phyloP scores from a whole-genome alignment of 495 filamentous ascomycete genomes.

The Achaetomiella virescens region DNA sequence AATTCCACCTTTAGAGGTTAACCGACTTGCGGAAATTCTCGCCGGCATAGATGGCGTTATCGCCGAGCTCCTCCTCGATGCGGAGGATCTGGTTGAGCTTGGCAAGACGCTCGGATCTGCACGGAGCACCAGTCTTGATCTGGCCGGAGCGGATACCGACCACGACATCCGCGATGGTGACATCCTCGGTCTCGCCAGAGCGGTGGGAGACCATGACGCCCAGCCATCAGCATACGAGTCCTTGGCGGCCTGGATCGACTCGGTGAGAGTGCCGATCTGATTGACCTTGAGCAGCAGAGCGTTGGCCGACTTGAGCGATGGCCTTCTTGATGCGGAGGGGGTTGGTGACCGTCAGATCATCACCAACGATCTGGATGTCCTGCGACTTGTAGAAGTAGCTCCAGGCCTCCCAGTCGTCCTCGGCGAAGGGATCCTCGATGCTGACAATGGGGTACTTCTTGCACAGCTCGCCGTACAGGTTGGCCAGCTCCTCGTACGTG shows the following conservation, averaged over 20 bases:
- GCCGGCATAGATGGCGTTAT: constrained; percentile 85
- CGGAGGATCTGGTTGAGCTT: constrained; percentile 99
- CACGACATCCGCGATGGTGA: constrained; percentile 96
- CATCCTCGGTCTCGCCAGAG: constrained; percentile 98
- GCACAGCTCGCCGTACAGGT: constrained; percentile 80
- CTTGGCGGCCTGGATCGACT: constrained; percentile 99
- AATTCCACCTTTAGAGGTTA: constrained; percentile 57
- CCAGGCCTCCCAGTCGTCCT: constrained; percentile 93
- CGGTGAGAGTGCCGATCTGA: constrained; percentile 97
- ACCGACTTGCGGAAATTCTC: constrained; percentile 83
- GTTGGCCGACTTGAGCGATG: constrained; percentile 95
- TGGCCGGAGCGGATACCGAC: constrained; percentile 93
- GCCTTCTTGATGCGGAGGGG: constrained; percentile 98
- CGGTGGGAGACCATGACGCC: constrained; percentile 99
- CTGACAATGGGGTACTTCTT: constrained; percentile 95
- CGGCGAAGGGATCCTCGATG: constrained; percentile 66
- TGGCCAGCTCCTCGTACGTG: constrained; percentile 96
- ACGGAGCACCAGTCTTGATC: constrained; percentile 98
- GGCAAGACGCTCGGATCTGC: constrained; percentile 91
- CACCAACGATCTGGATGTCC: constrained; percentile 97
- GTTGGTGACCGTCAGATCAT: constrained; percentile 93
- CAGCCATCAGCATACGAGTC: constrained; percentile 95
- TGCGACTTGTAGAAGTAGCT: constrained; percentile 99
- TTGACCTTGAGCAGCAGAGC: constrained; percentile 98
- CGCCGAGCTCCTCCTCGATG: constrained; percentile 98